Evolutionary conservation across 2,329 filamentous ascomycete species (phyloP).

Genomic region (Claviceps maximensis): DNA sequence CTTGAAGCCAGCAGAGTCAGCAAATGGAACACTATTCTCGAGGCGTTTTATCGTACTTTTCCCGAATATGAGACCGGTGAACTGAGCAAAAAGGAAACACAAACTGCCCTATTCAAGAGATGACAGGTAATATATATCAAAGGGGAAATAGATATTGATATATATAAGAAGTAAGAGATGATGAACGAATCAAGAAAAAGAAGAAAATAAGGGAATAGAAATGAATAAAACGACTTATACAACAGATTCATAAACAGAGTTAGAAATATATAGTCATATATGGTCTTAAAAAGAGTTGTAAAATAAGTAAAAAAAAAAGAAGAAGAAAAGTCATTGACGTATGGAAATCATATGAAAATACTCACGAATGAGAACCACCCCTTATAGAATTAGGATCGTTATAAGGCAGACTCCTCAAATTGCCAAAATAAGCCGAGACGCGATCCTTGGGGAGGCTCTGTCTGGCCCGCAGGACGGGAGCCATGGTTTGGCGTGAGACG

Average conservation of each 20-base stretch:
- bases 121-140: no score
- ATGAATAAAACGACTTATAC: no score
- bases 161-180: background rate
- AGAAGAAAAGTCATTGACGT: background rate
- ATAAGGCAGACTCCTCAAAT: conserved; percentile 59
- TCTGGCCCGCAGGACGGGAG: conserved; percentile 29
- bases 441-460: conserved; percentile 54
- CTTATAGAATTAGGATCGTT: conserved; percentile 44
- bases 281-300: background rate
- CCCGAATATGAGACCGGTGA: no score
- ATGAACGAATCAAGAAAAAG: background rate
- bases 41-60: no score
- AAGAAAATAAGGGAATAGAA: background rate
- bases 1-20: conserved; percentile 26
- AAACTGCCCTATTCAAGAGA: no score
- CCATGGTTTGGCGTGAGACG: no score
- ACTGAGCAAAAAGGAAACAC: no score
- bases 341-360: no score
- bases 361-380: conserved; percentile 44
- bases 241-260: no score
- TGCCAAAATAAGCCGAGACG: conserved; percentile 53
- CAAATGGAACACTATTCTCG: background rate
- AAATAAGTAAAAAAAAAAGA: background rate
- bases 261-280: no score
- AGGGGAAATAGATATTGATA: no score